Conservation (phyloP, 257 asterid species). For the Cynanchum wilfordii region DNA sequence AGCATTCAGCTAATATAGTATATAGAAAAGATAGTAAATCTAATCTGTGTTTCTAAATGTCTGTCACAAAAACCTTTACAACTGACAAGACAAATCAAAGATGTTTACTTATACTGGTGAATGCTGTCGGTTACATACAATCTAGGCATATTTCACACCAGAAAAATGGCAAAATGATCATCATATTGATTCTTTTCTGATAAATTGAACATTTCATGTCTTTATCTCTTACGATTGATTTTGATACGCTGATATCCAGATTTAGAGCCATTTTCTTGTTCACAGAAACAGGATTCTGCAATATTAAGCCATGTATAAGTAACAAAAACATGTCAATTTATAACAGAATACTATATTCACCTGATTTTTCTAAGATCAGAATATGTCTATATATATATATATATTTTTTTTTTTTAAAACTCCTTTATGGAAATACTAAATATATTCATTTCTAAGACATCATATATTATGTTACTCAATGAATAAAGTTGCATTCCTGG, state of each 20-base stretch:
- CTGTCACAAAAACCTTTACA: background rate
- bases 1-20: background rate
- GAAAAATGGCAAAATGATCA: background rate
- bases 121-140: background rate
- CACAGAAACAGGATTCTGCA: conserved; percentile 81
- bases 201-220: background rate
- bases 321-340: background rate
- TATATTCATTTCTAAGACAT: background rate
- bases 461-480: background rate
- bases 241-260: conserved; percentile 82
- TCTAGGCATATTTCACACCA: background rate
- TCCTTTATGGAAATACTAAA: background rate
- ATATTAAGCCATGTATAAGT: conserved; percentile 52
- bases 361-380: background rate
- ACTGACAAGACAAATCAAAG: background rate
- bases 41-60: background rate
- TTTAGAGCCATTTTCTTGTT: conserved; percentile 79
- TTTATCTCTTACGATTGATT: conserved; percentile 66
- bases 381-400: background rate
- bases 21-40: background rate
- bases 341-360: background rate
- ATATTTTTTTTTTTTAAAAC: too few species aligned
- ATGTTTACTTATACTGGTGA: background rate
- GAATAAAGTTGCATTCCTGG: background rate
- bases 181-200: background rate